Evolutionary conservation across 2,329 filamentous ascomycete species (phyloP).

Genomic region (Metarhizium guizhouense): DNA sequence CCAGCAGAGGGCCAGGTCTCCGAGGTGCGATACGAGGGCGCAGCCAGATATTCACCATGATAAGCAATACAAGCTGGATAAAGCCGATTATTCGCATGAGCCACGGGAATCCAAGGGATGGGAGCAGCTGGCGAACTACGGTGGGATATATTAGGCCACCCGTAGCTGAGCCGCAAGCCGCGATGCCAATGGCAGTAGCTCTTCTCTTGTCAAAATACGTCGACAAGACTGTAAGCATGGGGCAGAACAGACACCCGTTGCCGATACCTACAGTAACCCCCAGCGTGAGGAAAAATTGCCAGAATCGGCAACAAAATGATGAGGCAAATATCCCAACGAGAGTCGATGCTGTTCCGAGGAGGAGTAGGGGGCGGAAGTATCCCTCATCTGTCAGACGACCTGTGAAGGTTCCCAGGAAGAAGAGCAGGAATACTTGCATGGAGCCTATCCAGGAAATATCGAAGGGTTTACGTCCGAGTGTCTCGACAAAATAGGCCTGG

Average conservation of each 20-base stretch:
- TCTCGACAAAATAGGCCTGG: conserved; percentile 27
- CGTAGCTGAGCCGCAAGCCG: conserved; percentile 48
- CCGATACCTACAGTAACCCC: conserved; percentile 49
- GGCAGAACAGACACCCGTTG: conserved; percentile 42
- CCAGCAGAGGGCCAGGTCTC: conserved; percentile 38
- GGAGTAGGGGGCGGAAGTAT: conserved; percentile 18
- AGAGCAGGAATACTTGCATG: conserved; percentile 33
- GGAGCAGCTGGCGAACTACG: conserved; percentile 44
- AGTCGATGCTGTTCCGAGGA: conserved; percentile 28
- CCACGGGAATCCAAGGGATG: conserved; percentile 55
- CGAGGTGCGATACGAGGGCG: conserved; percentile 35
- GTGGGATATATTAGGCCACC: conserved; percentile 57
- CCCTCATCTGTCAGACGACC: conserved; percentile 33
- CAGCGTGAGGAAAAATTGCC: conserved; percentile 41
- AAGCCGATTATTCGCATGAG: conserved; percentile 52
- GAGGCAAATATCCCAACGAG: conserved; percentile 35
- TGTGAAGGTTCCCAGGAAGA: conserved; percentile 29
- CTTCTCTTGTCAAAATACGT: conserved; percentile 53
- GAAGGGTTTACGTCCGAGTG: conserved; percentile 21
- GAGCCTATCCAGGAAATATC: conserved; percentile 43
- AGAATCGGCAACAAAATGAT: conserved; percentile 32
- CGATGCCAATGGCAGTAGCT: conserved; percentile 49
- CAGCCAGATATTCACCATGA: conserved; percentile 33
- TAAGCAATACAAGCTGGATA: conserved; percentile 39
- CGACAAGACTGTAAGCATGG: conserved; percentile 41